These are phyloP conservation scores for Limonium bicolor DNA, from an alignment of 148 eudicot species.

Conservation along the genomic window DNA sequence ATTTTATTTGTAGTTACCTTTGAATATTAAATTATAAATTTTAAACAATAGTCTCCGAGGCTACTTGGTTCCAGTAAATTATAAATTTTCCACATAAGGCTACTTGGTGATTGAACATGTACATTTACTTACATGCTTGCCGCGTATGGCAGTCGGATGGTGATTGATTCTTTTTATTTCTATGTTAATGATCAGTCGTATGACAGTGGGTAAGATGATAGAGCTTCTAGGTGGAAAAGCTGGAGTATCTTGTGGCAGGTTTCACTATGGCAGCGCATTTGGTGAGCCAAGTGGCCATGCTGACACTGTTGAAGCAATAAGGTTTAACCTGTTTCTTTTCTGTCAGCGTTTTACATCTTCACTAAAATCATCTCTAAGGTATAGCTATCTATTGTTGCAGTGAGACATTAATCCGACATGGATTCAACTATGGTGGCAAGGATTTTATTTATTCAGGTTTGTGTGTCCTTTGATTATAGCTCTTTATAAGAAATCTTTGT, in stretches of 20 bases:
- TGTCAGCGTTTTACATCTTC: not conserved
- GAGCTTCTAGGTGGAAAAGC: constrained; percentile 98
- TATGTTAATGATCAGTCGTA: constrained; percentile 46
- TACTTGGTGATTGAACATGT: too few relatives aligned
- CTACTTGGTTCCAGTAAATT: too few relatives aligned
- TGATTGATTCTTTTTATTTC: not conserved
- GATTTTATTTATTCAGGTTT: constrained; percentile 94
- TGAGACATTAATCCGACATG: constrained; percentile 82
- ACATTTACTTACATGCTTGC: too few relatives aligned
- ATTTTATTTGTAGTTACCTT: too few relatives aligned
- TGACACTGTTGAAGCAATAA: constrained; percentile 80
- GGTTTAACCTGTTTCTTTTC: constrained; percentile 22
- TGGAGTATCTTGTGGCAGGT: constrained; percentile 82
- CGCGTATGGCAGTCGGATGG: too few relatives aligned
- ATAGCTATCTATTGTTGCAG: constrained; percentile 26
- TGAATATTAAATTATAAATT: too few relatives aligned
- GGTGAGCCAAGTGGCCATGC: constrained; percentile 99
- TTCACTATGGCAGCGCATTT: constrained; percentile 96
- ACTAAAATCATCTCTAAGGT: constrained; percentile 6
- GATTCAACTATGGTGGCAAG: constrained; percentile 90
- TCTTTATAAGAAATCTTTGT: not conserved
- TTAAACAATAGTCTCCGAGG: too few relatives aligned
- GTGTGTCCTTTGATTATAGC: not conserved
- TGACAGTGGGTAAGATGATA: constrained; percentile 99
- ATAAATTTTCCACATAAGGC: too few relatives aligned